Conservation (phyloP, 2,329 filamentous ascomycete species). For the Ilyonectria mors-panacis region DNA sequence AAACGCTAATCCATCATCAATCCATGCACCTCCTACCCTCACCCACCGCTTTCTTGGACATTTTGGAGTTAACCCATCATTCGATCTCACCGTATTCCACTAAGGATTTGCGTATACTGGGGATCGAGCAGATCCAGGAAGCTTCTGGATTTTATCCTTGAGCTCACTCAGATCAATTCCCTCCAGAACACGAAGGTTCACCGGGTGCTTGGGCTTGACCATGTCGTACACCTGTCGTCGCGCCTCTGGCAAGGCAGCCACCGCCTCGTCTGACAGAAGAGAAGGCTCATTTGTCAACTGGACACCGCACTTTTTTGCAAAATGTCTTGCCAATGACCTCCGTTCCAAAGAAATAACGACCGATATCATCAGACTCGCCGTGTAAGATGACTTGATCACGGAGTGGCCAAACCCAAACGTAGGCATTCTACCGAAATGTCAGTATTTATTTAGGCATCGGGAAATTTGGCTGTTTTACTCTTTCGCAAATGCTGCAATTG, state of each 20-base stretch:
- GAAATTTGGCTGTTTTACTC: slow-evolving; percentile 48
- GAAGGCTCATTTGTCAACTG: slow-evolving; percentile 54
- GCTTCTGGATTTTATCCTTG: slow-evolving; percentile 9
- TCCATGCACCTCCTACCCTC: not conserved
- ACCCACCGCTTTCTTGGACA: not conserved
- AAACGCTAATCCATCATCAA: not conserved
- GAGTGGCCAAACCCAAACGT: slow-evolving; percentile 62
- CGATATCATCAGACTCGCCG: slow-evolving; percentile 56
- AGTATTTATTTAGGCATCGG: not conserved
- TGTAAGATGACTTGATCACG: slow-evolving; percentile 58
- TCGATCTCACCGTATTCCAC: not conserved
- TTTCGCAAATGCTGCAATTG: slow-evolving; percentile 66
- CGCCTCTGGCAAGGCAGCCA: slow-evolving; percentile 51
- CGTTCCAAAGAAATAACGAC: slow-evolving; percentile 55
- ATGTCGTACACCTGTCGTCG: slow-evolving; percentile 38
- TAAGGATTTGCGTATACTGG: slow-evolving; percentile 20
- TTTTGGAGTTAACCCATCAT: not conserved
- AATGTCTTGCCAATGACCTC: slow-evolving; percentile 59
- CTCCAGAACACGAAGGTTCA: slow-evolving; percentile 56
- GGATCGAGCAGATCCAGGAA: not conserved
- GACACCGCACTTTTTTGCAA: slow-evolving; percentile 65
- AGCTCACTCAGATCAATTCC: slow-evolving; percentile 20
- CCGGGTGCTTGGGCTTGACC: slow-evolving; percentile 40
- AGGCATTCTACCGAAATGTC: slow-evolving; percentile 54
- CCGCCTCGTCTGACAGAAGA: slow-evolving; percentile 53